phyloP scores from a whole-genome alignment of 164 flowering plant species.

The Stephania cephalantha region DNA sequence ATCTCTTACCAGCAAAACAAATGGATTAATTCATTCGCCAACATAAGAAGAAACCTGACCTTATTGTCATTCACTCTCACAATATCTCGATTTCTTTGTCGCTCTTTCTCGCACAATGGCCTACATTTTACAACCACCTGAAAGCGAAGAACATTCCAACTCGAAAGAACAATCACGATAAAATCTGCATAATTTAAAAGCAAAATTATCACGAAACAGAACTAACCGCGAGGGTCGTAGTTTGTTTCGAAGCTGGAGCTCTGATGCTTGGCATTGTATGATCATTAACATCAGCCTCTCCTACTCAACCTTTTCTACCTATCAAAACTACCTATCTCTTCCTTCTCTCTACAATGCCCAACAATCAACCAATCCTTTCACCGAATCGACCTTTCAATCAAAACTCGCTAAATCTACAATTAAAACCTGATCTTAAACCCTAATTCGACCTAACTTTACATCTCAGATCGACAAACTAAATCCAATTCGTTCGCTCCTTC shows the following conservation, averaged over 20 bases:
- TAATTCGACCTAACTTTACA: not conserved
- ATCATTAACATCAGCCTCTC: conserved; percentile 20
- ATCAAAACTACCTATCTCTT: not conserved
- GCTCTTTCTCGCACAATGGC: conserved; percentile 48
- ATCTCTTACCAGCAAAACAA: not conserved
- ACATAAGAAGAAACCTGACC: conserved; percentile 28
- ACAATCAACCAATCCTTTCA: conserved; percentile 1
- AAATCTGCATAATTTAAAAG: not conserved
- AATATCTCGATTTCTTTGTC: conserved; percentile 45
- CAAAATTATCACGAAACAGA: not conserved
- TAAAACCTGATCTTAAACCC: not conserved
- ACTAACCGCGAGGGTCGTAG: conserved; percentile 66
- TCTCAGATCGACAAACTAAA: not conserved
- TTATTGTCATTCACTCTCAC: conserved; percentile 57
- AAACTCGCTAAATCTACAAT: conserved; percentile 2
- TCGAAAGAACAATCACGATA: not conserved
- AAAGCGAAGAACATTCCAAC: not conserved
- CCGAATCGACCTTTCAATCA: not conserved
- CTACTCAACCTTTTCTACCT: conserved; percentile 1
- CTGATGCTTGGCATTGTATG: conserved; percentile 63
- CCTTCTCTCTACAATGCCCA: not conserved
- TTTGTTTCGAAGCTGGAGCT: conserved; percentile 63
- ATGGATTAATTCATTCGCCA: not conserved
- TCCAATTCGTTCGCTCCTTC: not conserved
- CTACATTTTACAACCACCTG: conserved; percentile 91